phyloP scores from a whole-genome alignment of 805 yeast species.

The Metschnikowia drakensbergensis region DNA sequence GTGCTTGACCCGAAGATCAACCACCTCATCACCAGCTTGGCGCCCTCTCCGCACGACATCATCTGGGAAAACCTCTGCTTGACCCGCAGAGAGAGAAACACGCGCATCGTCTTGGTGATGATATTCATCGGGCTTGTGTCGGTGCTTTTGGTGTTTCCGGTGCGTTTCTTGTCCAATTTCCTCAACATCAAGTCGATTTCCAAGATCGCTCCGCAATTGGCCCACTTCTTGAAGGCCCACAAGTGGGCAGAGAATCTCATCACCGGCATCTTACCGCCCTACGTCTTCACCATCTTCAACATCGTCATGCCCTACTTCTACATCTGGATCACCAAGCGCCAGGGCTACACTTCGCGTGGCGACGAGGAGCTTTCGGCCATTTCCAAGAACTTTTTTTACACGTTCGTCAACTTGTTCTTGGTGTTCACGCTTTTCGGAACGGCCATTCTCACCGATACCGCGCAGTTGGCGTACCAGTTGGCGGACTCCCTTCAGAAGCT shows the following conservation, averaged over 20 bases:
- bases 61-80: conserved; percentile 89
- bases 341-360: conserved; percentile 87
- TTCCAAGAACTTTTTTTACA: conserved; percentile 89
- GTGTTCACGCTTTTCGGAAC: conserved; percentile 95
- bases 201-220: conserved; percentile 79
- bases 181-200: conserved; percentile 74
- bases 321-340: conserved; percentile 75
- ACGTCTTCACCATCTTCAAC: conserved; percentile 82
- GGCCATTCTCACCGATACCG: conserved; percentile 84
- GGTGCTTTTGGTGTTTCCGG: conserved; percentile 75
- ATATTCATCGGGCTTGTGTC: conserved; percentile 64
- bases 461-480: conserved; percentile 79
- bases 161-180: conserved; percentile 77
- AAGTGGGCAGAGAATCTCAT: conserved; percentile 75
- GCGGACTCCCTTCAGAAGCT: conserved; percentile 78
- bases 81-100: conserved; percentile 65
- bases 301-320: conserved; percentile 80
- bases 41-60: conserved; percentile 95
- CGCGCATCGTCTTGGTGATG: conserved; percentile 63
- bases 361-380: conserved; percentile 90
- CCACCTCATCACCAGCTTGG: conserved; percentile 73
- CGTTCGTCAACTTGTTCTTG: conserved; percentile 87
- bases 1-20: conserved; percentile 87
- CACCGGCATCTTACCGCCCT: conserved; percentile 88
- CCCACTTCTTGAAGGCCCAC: conserved; percentile 57